Conservation (phyloP, 768 basidiomycete species). For the Lactarius akahatsu region DNA sequence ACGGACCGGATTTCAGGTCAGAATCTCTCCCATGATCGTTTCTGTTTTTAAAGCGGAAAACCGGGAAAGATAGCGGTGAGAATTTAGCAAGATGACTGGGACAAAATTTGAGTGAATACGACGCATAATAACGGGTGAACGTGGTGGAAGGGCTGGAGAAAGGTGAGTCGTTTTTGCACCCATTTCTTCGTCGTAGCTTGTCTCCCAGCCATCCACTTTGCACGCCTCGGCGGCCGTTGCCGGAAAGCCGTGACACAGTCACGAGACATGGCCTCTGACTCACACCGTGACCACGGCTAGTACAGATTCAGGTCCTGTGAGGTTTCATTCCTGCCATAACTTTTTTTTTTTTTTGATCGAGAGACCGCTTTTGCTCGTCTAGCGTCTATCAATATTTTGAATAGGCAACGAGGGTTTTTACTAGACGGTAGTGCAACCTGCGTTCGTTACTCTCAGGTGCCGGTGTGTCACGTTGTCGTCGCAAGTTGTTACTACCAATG, state of each 20-base stretch:
- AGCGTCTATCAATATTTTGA: neutral
- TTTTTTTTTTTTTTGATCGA: neutral
- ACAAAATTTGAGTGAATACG: slow-evolving; percentile 14
- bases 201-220: slow-evolving; percentile 24
- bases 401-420: neutral
- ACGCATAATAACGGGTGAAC: slow-evolving; percentile 20
- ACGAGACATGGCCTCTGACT: neutral
- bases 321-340: too few species aligned
- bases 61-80: neutral
- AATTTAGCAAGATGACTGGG: neutral
- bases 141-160: slow-evolving; percentile 22
- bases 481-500: neutral
- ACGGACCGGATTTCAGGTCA: slow-evolving; percentile 14
- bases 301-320: too few species aligned
- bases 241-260: slow-evolving; percentile 23
- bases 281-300: too few species aligned
- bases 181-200: slow-evolving; percentile 28
- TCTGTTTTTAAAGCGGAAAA: slow-evolving; percentile 17
- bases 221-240: slow-evolving; percentile 27
- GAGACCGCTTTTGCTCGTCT: neutral
- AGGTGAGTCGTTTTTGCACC: slow-evolving; percentile 21
- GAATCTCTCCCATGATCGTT: slow-evolving; percentile 1
- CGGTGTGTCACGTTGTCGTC: too few species aligned
- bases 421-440: neutral
- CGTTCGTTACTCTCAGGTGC: neutral